phyloP scores from a whole-genome alignment of 208 protist species.

The Wallacemonas sp. region DNA sequence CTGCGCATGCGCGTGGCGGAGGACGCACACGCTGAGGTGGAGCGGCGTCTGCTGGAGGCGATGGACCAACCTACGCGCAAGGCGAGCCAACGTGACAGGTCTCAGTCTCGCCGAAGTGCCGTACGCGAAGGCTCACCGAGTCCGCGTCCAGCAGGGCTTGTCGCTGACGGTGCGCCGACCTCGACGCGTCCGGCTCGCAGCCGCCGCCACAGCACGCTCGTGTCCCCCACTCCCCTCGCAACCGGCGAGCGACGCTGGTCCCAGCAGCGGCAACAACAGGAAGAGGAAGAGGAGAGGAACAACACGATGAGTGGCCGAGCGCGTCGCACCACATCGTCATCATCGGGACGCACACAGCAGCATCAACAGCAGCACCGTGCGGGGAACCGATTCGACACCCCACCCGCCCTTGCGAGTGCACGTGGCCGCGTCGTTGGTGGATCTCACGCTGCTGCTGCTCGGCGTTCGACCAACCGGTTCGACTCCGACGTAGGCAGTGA shows the following conservation, averaged over 20 bases:
- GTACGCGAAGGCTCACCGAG: neutral
- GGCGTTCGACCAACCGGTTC: neutral
- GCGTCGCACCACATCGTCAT: too few species aligned
- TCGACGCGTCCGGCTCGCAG: conserved; percentile 2
- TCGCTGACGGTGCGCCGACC: too few species aligned
- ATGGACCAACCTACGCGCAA: neutral
- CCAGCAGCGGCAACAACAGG: too few species aligned
- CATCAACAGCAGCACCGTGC: neutral
- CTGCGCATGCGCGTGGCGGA: conserved; percentile 41
- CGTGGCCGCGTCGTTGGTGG: too few species aligned
- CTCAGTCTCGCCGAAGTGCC: neutral
- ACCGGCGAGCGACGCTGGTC: conserved; percentile 7
- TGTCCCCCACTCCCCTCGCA: conserved; percentile 29
- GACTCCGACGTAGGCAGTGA: neutral
- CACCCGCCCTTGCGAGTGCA: neutral
- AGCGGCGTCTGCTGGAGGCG: neutral
- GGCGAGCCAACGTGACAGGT: neutral
- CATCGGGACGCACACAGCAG: too few species aligned
- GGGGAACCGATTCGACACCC: neutral
- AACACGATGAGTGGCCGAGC: too few species aligned
- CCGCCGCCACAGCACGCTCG: conserved; percentile 15
- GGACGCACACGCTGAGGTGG: conserved; percentile 26
- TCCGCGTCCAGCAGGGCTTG: neutral
- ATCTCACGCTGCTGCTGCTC: neutral
- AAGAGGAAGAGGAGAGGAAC: too few species aligned